Evolutionary conservation across 176 grass and related monocot species (phyloP).

Genomic region (Eragrostis curvula): DNA sequence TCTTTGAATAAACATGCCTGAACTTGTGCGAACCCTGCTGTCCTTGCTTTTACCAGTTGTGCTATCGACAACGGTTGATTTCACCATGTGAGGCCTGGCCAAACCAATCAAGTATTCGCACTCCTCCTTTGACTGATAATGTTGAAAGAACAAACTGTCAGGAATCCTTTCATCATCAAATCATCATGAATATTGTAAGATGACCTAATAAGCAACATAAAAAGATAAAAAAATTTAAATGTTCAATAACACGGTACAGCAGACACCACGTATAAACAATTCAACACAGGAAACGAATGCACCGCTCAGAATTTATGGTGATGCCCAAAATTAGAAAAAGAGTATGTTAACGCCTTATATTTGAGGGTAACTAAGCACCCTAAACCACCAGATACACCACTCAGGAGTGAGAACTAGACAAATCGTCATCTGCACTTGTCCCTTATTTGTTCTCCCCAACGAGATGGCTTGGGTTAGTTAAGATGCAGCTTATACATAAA

Average conservation of each 20-base stretch:
- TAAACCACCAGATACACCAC: too few species aligned
- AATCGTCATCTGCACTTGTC: too few species aligned
- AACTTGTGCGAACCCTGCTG: constrained; percentile 98
- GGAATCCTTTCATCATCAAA: not conserved
- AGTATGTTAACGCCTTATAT: too few species aligned
- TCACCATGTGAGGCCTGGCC: constrained; percentile 84
- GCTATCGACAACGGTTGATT: constrained; percentile 91
- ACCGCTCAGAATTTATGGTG: too few species aligned
- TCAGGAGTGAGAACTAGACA: too few species aligned
- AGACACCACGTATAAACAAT: not conserved
- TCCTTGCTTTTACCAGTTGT: constrained; percentile 88
- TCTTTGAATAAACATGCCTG: constrained; percentile 87
- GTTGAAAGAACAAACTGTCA: constrained; percentile 30
- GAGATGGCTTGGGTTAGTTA: not conserved
- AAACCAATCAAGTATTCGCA: constrained; percentile 85
- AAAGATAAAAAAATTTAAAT: not conserved
- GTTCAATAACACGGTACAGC: not conserved
- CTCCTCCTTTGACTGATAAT: constrained; percentile 90
- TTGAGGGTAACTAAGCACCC: too few species aligned
- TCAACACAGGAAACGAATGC: not conserved
- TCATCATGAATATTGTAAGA: not conserved
- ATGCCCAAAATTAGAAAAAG: too few species aligned
- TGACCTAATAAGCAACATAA: not conserved
- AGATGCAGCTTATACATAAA: not conserved
- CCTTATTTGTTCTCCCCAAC: too few species aligned